phyloP scores from a whole-genome alignment of 306 rosid genomes.

The Hippophae gyantsensis region DNA sequence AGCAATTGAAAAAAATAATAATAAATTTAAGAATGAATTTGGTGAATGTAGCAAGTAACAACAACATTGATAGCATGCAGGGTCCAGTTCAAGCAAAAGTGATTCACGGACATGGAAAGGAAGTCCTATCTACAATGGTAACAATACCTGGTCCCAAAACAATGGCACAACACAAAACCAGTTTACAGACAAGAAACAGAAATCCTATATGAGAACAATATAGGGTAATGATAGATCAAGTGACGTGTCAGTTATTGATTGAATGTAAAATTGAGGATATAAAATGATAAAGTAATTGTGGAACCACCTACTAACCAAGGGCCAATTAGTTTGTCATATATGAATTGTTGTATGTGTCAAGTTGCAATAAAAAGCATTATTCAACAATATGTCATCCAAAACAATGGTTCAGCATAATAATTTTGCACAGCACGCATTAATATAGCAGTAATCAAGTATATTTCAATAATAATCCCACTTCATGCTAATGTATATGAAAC shows the following conservation, averaged over 20 bases:
- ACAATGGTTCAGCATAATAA: neutral
- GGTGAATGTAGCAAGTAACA: neutral
- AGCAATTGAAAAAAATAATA: neutral
- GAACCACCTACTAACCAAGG: too few species aligned
- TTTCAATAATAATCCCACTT: neutral
- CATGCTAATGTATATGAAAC: neutral
- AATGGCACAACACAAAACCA: neutral
- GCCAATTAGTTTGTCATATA: too few species aligned
- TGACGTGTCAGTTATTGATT: too few species aligned
- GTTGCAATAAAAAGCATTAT: neutral
- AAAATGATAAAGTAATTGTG: too few species aligned
- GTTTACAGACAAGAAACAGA: neutral
- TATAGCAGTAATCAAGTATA: neutral
- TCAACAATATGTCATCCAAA: neutral
- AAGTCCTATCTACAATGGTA: neutral
- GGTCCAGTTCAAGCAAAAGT: neutral
- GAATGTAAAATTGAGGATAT: too few species aligned
- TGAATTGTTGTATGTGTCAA: too few species aligned
- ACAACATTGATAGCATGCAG: neutral
- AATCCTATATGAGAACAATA: too few species aligned
- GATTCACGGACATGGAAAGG: neutral
- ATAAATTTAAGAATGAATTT: neutral
- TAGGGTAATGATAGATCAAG: too few species aligned
- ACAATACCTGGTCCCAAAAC: neutral
- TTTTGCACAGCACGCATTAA: neutral